Base-by-base conservation (phyloP, 139 green algal genomes). In the Chlorella sorokiniana region DNA sequence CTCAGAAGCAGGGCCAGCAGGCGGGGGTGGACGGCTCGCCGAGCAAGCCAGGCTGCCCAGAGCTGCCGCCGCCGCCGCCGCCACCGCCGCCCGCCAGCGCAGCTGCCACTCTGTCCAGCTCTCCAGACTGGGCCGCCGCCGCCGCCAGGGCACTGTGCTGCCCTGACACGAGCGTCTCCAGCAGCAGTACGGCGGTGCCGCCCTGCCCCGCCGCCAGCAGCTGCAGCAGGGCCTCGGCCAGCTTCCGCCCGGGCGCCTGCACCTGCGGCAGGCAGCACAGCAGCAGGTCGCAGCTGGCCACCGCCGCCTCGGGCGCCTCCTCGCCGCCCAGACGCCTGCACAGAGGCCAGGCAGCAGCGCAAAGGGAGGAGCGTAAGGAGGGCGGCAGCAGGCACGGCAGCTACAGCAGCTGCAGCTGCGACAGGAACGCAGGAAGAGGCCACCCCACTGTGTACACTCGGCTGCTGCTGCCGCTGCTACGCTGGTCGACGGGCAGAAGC, bases 221-320 rank as follows among this genome's bases (percentile, higher is more conserved):
- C 78, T 78, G 78, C 64, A 54, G 48, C 51, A 83, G 4, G 3
- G 72, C 56, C 2, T 78, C 69, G 23, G 37, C 79, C n/a, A 84
- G 68, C 69, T 84, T 78, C 56, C 69, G 40, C 3, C 48, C 52
- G 1, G 79, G 79, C 67, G 79, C 44, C 33, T 79, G 73, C 37
- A 79, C 73, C 52, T 86, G 81, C 8, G 64, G 42, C 33, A 86
- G 44, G 65, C 81, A 86, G 8, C 61, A 82, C 1, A 82, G 65
- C 68, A 86, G 69, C 18, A 86, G 52, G 52, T 86, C 62, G 52
- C 81, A 86, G 40, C 52, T 74, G 48, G 81, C 61, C 1, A 72
- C 61, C 22, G 54, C 71, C 4, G 38, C 75, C 48, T 82, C 33
- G 0, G 41, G 3, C 64, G 52, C n/a, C 51, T 70, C 44, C 35